phyloP scores from a whole-genome alignment of 345 rosid genomes.

The Lepidium africanum region DNA sequence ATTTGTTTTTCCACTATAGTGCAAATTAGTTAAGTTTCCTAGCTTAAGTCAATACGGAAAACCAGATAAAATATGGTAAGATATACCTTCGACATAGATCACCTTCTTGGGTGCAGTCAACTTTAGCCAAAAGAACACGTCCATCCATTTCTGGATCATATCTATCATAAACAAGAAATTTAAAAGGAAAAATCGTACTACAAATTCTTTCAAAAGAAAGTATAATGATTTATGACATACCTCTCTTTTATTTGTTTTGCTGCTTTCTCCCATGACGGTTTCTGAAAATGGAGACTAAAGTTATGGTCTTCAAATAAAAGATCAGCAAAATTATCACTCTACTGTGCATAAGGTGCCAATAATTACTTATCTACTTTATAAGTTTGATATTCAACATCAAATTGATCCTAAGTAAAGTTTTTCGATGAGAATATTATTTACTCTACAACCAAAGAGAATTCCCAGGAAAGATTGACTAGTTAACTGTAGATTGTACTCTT shows the following conservation, averaged over 20 bases:
- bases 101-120: conserved; percentile 79
- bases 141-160: conserved; percentile 94
- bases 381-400: neutral
- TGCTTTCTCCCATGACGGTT: conserved; percentile 98
- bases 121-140: conserved; percentile 76
- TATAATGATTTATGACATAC: conserved; percentile 25
- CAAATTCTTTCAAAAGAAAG: neutral
- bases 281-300: conserved; percentile 44
- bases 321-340: neutral
- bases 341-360: neutral
- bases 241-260: conserved; percentile 75
- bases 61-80: conserved; percentile 1
- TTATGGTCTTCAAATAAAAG: neutral
- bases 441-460: conserved; percentile 9
- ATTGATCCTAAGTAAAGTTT: neutral
- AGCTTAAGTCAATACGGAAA: conserved; percentile 5
- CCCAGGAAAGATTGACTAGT: conserved; percentile 1
- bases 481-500: neutral
- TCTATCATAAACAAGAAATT: conserved; percentile 34
- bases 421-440: neutral
- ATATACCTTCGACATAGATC: conserved; percentile 86
- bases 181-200: neutral
- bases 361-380: neutral
- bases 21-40: neutral
- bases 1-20: neutral